phyloP scores from a whole-genome alignment of 805 yeast species.

The Monosporozyma solicola region DNA sequence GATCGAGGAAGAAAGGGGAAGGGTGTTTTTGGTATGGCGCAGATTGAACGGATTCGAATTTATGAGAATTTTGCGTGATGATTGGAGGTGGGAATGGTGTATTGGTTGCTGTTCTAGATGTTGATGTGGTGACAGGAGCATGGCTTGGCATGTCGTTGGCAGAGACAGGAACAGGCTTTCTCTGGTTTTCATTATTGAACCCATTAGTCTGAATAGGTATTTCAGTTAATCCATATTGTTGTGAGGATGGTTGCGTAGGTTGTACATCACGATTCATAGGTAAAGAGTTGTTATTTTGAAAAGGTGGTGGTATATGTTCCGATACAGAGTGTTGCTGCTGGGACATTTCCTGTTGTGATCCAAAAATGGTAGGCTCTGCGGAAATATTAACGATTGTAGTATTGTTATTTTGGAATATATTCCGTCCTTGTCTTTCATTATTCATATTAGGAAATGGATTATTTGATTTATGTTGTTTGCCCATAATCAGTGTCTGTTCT shows the following conservation, averaged over 20 bases:
- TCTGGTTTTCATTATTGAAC: not conserved
- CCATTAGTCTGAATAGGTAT: not conserved
- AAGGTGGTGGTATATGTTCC: not conserved
- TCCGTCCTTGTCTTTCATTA: not conserved
- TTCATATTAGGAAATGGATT: constrained; percentile 28
- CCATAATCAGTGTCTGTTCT: not conserved
- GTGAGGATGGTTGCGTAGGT: not conserved
- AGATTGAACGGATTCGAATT: not conserved
- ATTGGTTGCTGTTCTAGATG: not conserved
- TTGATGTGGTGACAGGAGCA: not conserved
- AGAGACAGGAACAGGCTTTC: not conserved
- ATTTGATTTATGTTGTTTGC: constrained; percentile 25
- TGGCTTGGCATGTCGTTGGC: not conserved
- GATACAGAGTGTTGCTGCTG: not conserved
- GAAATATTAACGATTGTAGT: not conserved
- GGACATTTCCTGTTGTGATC: not conserved
- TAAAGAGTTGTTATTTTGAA: not conserved
- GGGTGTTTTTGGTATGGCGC: not conserved
- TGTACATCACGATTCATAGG: not conserved
- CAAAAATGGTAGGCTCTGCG: not conserved
- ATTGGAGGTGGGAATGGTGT: not conserved
- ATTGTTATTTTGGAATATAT: not conserved
- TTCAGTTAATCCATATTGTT: not conserved
- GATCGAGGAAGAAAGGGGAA: not conserved
- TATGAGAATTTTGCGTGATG: not conserved